Percentiles rank a stretch among this genome's conserved stretches.
Evolutionary conservation across 176 grass and related monocot genomes (phyloP).

Genomic region (Poa pratensis): DNA sequence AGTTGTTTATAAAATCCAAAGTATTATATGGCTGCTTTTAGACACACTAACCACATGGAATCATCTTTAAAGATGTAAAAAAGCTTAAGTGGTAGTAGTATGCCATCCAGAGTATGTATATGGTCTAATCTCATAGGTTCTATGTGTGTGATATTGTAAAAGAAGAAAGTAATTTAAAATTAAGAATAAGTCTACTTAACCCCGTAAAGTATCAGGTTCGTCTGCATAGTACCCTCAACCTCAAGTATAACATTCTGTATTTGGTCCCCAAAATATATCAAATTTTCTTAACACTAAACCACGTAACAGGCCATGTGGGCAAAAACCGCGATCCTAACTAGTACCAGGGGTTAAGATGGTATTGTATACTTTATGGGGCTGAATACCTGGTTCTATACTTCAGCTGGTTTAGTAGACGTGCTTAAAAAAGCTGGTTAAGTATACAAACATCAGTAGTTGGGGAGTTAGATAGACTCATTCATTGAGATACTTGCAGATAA

Average conservation of each 20-base stretch:
- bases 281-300: background rate
- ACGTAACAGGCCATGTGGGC: background rate
- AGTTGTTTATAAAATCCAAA: too few species aligned
- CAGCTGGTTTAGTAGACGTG: background rate
- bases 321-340: background rate
- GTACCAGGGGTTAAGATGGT: background rate
- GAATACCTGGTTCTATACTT: constrained; percentile 5
- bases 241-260: background rate
- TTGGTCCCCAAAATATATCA: background rate
- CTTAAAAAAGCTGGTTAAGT: too few species aligned
- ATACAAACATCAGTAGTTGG: background rate
- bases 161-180: background rate
- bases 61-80: background rate
- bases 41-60: constrained; percentile 3
- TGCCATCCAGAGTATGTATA: background rate
- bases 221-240: background rate
- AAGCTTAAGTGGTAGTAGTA: background rate
- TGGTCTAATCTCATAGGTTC: background rate
- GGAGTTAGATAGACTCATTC: background rate
- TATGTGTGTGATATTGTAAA: background rate
- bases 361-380: background rate
- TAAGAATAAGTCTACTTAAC: background rate
- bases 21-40: background rate
- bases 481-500: background rate
- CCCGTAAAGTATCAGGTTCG: background rate